A percentile compares a stretch with the other conserved stretches of the same genome.
phyloP scores from a whole-genome alignment of 768 basidiomycete genomes.

The Naganishia antarctica region DNA sequence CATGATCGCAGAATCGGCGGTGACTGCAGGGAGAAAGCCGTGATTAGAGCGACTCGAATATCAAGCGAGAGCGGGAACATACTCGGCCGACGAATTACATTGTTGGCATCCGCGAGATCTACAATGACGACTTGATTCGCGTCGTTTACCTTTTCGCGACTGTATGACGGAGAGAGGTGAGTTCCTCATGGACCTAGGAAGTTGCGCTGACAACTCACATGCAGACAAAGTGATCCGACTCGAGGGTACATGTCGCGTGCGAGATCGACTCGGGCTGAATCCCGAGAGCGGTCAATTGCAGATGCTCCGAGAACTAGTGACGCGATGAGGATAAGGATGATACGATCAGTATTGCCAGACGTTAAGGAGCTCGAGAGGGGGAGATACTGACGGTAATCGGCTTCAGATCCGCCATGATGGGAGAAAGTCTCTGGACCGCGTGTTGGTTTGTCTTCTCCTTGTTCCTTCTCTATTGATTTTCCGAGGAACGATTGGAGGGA shows the following conservation, averaged over 20 bases:
- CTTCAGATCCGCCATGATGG: conserved; percentile 46
- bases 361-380: background rate
- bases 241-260: conserved; percentile 92
- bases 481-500: background rate
- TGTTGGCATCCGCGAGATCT: conserved; percentile 94
- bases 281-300: conserved; percentile 87
- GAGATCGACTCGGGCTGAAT: conserved; percentile 95
- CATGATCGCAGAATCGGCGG: conserved; percentile 99
- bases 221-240: conserved; percentile 98
- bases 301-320: conserved; percentile 50
- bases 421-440: conserved; percentile 2
- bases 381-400: conserved; percentile 43
- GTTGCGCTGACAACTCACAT: conserved; percentile 50
- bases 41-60: background rate
- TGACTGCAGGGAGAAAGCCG: conserved; percentile 54
- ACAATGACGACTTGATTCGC: conserved; percentile 98
- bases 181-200: background rate
- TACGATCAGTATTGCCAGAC: background rate
- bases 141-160: conserved; percentile 85
- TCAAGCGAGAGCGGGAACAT: conserved; percentile 24
- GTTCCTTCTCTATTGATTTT: conserved; percentile 1
- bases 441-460: background rate
- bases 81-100: conserved; percentile 59
- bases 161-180: conserved; percentile 1
- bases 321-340: background rate